These are phyloP conservation scores for Pleurozium schreberi DNA, from an alignment of 225 moss, liverwort and hornwort genomes.

Conservation along the genomic window DNA sequence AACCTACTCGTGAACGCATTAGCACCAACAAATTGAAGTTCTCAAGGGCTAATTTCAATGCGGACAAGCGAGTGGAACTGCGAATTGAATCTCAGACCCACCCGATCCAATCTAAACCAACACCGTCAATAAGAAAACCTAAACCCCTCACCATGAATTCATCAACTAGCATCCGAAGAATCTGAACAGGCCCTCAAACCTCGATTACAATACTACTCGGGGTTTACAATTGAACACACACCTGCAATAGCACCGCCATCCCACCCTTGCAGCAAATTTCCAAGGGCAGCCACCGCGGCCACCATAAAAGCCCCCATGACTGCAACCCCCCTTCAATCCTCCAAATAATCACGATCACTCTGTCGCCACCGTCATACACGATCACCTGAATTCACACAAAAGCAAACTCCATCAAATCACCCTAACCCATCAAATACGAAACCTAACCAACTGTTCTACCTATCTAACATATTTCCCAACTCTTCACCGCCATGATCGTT, in stretches of 20 bases:
- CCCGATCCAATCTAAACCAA: not conserved
- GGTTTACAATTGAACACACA: not conserved
- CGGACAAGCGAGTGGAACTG: not conserved
- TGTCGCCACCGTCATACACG: not conserved
- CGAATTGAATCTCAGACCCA: not conserved
- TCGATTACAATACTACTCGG: not conserved
- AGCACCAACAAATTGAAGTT: not conserved
- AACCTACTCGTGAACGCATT: not conserved
- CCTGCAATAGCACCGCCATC: slow-evolving; percentile 45
- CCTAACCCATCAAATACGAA: not conserved
- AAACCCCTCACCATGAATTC: not conserved
- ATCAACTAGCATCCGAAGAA: not conserved
- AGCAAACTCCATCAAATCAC: not conserved
- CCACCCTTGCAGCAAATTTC: slow-evolving; percentile 47
- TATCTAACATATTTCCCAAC: not conserved
- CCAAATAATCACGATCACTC: not conserved
- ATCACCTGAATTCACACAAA: not conserved
- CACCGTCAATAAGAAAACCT: not conserved
- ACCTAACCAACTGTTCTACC: not conserved
- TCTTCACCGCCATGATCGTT: not conserved
- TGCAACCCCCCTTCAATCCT: not conserved
- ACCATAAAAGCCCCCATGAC: slow-evolving; percentile 21
- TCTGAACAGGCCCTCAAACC: not conserved
- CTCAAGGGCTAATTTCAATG: not conserved
- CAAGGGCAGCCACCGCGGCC: slow-evolving; percentile 28